Evolutionary conservation across 2,329 filamentous ascomycete genomes (phyloP), one percentile per base, ranked within the genome.

Genomic region (Emmonsiellopsis sp.): DNA sequence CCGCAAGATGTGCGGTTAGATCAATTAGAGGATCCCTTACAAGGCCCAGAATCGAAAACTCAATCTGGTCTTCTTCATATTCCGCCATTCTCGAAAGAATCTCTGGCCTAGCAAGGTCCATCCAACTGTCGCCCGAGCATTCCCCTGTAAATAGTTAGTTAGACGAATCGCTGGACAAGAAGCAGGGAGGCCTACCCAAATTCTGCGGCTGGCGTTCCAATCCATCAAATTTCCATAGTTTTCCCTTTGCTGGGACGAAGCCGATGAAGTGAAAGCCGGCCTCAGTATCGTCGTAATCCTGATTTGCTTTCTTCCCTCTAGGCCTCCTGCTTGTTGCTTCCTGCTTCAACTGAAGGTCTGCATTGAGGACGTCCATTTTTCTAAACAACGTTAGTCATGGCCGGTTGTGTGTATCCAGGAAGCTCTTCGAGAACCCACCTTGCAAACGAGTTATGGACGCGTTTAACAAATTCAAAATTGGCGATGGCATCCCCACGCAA

Each of bases 181-280:
- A 35, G n/a, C 10, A 8, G 15, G 20, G 31, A 40, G 40, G 55
- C 61, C 56, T 55, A 64, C 84, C 85, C 53, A 90, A 74, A 53
- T 76, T 79, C 35, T 82, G 78, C 2, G 89, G 92, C 58, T 84
- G 81, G 42, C 75, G 75, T 66, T 91, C 83, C 20, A 96, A 74
- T 4, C 92, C 92, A 68, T 97, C 92, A 5, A 97, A 81, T 66
- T 91, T 88, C 89, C 89, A 96, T 11, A 95, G 80, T 53, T 81
- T 75, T 2, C 81, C 84, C n/a, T 79, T 76, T 11, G 83, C 79
- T 2, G 89, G 88, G 32, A 96, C 83, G 64, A 92, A 95, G 6
- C 90, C 91, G 58, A 95, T 86, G 68, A 93, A 97, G 65, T 97
- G 92, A 64, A 86, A 93, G 0, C 81, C 84, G 10, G 80, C 78